Base-by-base conservation (phyloP, 768 basidiomycete species). In the Termitomyces sp. region DNA sequence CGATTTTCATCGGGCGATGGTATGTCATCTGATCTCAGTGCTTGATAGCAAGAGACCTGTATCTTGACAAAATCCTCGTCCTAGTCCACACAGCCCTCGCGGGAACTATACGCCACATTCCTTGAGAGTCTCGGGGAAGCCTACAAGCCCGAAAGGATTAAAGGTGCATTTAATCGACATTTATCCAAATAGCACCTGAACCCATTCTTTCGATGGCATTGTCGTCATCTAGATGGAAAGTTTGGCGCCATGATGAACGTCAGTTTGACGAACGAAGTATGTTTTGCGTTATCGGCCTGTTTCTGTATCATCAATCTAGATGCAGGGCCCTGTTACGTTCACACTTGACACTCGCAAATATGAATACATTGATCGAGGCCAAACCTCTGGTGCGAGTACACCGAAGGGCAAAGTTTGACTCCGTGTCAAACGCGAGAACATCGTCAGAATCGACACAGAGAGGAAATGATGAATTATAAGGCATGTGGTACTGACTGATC, bases 191-290 rank as follows among this genome's bases (percentile, higher is more conserved):
- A 18, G 23, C 23, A 25, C 25, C 35, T 49, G 16, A 16, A 12
- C 7, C 27, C 5, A 38, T 45, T 18, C 31, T n/a, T 18, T 29
- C 16, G 13, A 36, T 60, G 51, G 48, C 4, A 29, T 43, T 48
- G 47, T 36, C 32, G 22, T 20, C 43, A 13, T 52, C 20, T 54
- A 95, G 94, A 98, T 68, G 94, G 94, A n/a, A 78, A 76, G 60
- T 97, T 98, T 66, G 94, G 94, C 31, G 94, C 94, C 5, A 96
- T 96, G 94, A 98, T 98, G 94, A 81, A 85, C 54, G 91, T 98
- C 50, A 82, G 76, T 57, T 70, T 96, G 53, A 87, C 81, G 20
- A 98, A 98, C 66, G 94, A 98, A 75, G 93, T 91, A 68, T 38
- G 76, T 62, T 45, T 46, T 29, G 39, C 38, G 11, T 42, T 20